A percentile compares a stretch with the other conserved stretches of the same genome.
Evolutionary conservation across 495 filamentous ascomycete genomes (phyloP).

Genomic region (Glarea lozoyensis): DNA sequence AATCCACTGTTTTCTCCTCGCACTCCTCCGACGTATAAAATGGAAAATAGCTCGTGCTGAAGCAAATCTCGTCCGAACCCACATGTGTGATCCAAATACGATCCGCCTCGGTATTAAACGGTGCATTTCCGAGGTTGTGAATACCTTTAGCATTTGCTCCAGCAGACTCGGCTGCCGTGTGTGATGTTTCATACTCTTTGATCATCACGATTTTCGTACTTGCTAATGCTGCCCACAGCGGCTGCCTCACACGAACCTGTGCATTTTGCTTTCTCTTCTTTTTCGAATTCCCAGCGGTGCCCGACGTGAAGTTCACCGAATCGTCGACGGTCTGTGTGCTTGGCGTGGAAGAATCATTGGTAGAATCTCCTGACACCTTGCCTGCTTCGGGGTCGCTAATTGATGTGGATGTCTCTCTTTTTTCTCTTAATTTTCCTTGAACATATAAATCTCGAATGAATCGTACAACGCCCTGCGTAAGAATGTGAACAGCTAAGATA

Average conservation of each 20-base stretch:
- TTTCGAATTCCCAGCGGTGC: conserved; percentile 65
- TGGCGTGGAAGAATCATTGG: conserved; percentile 10
- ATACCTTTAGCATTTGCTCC: conserved; percentile 69
- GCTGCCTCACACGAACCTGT: conserved; percentile 80
- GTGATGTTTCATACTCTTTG: conserved; percentile 84
- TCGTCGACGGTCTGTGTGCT: conserved; percentile 8
- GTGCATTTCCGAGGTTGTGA: conserved; percentile 70
- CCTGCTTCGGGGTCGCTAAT: conserved; percentile 49
- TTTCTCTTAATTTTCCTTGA: conserved; percentile 32
- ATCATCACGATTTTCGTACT: conserved; percentile 91
- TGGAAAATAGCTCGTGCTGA: conserved; percentile 63
- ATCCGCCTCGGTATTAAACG: conserved; percentile 60
- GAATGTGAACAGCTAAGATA: conserved; percentile 77
- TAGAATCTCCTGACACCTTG: conserved; percentile 25
- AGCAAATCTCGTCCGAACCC: conserved; percentile 71
- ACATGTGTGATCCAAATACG: conserved; percentile 85
- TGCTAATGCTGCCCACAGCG: conserved; percentile 88
- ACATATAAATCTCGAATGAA: conserved; percentile 53
- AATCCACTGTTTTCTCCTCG: conserved; percentile 21
- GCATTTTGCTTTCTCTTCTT: conserved; percentile 84
- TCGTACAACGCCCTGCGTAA: conserved; percentile 69
- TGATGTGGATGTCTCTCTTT: conserved; percentile 28
- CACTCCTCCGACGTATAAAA: conserved; percentile 15
- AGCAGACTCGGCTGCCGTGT: conserved; percentile 62
- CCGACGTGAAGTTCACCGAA: conserved; percentile 9